These are phyloP conservation scores for Entonaema liquescens DNA, from an alignment of 495 filamentous ascomycete genomes.

Conservation along the genomic window DNA sequence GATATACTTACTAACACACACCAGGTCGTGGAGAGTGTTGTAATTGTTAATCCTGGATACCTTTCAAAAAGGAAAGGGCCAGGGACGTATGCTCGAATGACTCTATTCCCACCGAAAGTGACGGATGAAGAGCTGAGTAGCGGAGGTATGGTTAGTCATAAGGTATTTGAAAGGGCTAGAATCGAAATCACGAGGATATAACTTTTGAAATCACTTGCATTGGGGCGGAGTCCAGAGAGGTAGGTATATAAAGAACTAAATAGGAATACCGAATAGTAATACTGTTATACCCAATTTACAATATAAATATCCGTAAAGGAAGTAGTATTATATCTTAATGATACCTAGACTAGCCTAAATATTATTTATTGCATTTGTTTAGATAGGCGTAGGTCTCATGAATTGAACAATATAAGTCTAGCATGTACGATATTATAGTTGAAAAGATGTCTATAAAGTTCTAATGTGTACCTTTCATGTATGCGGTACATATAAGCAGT, in stretches of 20 bases:
- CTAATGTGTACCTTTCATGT: background rate
- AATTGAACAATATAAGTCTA: background rate
- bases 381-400: background rate
- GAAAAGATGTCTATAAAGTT: background rate
- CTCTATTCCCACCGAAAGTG: constrained; percentile 69
- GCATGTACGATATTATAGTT: background rate
- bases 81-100: constrained; percentile 82
- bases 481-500: background rate
- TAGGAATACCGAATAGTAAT: background rate
- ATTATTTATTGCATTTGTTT: background rate
- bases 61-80: constrained; percentile 82
- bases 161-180: constrained; percentile 80
- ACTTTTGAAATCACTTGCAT: background rate
- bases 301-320: background rate
- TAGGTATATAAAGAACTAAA: background rate
- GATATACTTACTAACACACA: constrained; percentile 24
- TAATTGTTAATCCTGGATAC: constrained; percentile 87
- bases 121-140: constrained; percentile 64
- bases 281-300: background rate
- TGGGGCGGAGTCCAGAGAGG: background rate
- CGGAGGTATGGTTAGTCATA: constrained; percentile 70
- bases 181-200: constrained; percentile 86
- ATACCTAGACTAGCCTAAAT: background rate
- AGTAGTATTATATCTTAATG: background rate
- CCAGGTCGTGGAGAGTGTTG: constrained; percentile 83